Evolutionary conservation across 805 yeast genomes (phyloP).

Genomic region (Kluyveromyces siamensis): DNA sequence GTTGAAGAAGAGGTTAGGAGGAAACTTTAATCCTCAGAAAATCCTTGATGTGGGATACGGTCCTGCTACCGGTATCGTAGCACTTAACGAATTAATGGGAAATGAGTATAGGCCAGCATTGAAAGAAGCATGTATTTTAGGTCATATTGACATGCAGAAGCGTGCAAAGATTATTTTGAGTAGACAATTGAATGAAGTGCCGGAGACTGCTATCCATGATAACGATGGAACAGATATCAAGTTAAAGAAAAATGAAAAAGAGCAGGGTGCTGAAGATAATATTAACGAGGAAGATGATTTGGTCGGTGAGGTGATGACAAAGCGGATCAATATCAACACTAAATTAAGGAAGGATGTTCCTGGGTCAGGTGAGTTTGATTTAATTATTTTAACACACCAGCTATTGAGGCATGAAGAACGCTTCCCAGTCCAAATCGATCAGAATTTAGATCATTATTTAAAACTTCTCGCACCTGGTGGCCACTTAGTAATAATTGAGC

Average conservation of each 20-base stretch:
- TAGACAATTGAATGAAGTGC: constrained; percentile 50
- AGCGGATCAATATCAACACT: constrained; percentile 45
- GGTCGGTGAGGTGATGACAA: constrained; percentile 48
- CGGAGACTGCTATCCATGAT: constrained; percentile 10
- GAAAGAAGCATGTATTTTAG: constrained; percentile 67
- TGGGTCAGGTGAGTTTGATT: constrained; percentile 49
- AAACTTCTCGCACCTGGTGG: constrained; percentile 69
- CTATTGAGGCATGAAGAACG: constrained; percentile 48
- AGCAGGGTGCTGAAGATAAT: constrained; percentile 9
- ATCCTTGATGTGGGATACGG: constrained; percentile 82
- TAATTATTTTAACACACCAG: constrained; percentile 78
- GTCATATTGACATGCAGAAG: constrained; percentile 64
- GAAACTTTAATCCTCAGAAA: constrained; percentile 49
- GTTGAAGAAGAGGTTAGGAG: constrained; percentile 46
- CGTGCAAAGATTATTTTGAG: constrained; percentile 72
- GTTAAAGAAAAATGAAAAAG: constrained; percentile 8
- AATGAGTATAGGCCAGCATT: constrained; percentile 47
- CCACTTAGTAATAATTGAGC: constrained; percentile 65
- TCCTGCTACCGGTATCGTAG: constrained; percentile 87
- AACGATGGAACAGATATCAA: no score
- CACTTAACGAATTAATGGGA: constrained; percentile 75
- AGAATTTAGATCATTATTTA: constrained; percentile 49
- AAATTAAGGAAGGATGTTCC: constrained; percentile 48
- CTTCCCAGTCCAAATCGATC: constrained; percentile 70
- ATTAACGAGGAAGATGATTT: constrained; percentile 27